Conservation (phyloP, 177 flowering plant genomes). For the Tripterygium wilfordii region DNA sequence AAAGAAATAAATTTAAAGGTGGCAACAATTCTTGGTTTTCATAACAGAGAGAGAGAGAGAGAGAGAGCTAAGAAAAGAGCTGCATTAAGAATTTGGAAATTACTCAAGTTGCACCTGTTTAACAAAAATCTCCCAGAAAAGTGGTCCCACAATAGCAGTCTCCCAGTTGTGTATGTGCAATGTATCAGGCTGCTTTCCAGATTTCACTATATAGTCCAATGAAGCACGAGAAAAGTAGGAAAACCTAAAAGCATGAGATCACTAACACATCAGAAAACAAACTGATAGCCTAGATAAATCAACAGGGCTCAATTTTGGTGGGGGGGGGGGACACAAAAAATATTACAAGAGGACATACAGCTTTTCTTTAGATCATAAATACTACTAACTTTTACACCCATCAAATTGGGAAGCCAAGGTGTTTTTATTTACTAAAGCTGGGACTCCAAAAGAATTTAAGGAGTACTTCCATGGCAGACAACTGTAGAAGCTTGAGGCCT, state of each 20-base stretch:
- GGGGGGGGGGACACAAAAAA: not conserved
- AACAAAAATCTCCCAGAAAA: conserved; percentile 82
- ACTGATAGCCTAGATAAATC: not conserved
- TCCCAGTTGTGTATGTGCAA: conserved; percentile 67
- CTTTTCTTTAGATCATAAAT: no score
- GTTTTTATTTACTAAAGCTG: no score
- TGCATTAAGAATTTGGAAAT: not conserved
- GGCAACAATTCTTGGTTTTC: no score
- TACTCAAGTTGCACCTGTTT: conserved; percentile 43
- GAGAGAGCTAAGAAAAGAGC: not conserved
- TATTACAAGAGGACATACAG: not conserved
- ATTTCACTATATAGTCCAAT: conserved; percentile 68
- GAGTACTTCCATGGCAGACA: no score
- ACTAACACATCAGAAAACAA: not conserved
- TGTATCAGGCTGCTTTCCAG: conserved; percentile 76
- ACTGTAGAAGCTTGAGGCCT: no score
- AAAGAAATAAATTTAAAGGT: no score
- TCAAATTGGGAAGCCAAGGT: no score
- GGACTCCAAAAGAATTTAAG: no score
- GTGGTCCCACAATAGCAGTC: conserved; percentile 75
- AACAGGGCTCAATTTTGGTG: not conserved
- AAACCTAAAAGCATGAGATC: conserved; percentile 50
- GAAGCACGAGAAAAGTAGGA: conserved; percentile 80
- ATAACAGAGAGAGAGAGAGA: no score
- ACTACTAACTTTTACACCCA: no score